phyloP scores from a whole-genome alignment of 345 rosid genomes.

The Bretschneidera sinensis region DNA sequence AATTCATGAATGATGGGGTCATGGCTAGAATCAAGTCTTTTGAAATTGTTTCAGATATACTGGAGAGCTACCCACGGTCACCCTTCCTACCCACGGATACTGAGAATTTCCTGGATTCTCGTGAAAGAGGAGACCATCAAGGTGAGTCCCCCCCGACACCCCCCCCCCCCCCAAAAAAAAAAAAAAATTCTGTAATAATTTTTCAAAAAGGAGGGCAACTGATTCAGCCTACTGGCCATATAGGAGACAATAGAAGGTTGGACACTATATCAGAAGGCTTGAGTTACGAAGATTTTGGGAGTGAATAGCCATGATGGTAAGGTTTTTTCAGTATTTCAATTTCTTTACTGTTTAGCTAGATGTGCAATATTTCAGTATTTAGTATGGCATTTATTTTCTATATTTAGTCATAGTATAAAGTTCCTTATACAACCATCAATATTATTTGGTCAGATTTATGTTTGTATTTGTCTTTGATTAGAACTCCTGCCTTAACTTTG shows the following conservation, averaged over 20 bases:
- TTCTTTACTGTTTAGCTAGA: background rate
- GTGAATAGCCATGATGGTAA: conserved; percentile 36
- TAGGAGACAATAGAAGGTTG: conserved; percentile 73
- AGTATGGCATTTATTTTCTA: too few species aligned
- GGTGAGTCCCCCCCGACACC: conserved; percentile 45
- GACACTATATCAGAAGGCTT: conserved; percentile 87
- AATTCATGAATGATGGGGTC: too few species aligned
- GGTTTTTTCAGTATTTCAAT: background rate
- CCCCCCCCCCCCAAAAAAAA: background rate
- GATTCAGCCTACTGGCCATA: conserved; percentile 23
- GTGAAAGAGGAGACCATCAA: conserved; percentile 64
- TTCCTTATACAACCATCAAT: too few species aligned
- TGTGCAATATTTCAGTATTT: background rate
- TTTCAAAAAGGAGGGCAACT: conserved; percentile 13
- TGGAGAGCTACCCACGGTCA: conserved; percentile 78
- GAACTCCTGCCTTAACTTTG: too few species aligned
- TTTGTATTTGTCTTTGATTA: too few species aligned
- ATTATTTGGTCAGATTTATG: too few species aligned
- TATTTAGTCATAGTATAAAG: background rate
- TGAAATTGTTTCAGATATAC: conserved; percentile 67
- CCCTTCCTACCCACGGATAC: conserved; percentile 60
- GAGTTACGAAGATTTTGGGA: conserved; percentile 72
- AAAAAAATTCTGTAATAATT: background rate
- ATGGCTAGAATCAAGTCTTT: too few species aligned
- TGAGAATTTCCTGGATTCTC: conserved; percentile 52